Evolutionary conservation across 129 eudicot genomes (phyloP), one percentile per base, ranked within the genome.

Genomic region (Ambrosia artemisiifolia): DNA sequence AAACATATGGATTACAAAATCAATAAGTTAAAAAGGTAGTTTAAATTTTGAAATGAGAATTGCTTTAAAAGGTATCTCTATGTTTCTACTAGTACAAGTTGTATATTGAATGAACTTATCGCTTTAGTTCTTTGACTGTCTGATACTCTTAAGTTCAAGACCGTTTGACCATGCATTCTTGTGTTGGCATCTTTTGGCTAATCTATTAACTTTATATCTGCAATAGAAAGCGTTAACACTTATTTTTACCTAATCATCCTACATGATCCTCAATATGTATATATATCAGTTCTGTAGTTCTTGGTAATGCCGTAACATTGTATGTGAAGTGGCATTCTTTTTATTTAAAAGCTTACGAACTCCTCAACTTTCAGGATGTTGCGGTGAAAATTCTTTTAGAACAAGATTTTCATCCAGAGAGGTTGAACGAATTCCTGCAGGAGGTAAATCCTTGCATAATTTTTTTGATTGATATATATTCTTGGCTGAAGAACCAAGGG

Each of bases 361-460:
- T 63, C 54, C 51, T 47, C 49, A 38, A 48, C 65, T 79, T 78
- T 63, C 82, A 91, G 97, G 97, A 91, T 65, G 97, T 91, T 77
- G 97, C 97, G 5, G 97, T 91, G 50, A 91, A 91, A 79, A 88
- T 91, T 69, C 95, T 91, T 80, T 83, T 87, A 87, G 97, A 91
- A 69, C 95, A 85, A 80, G 97, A 91, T 69, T 85, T 91, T 63
- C 91, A 85, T 82, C 86, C 87, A 4, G 97, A 87, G 69, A 69
- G 88, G 43, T 79, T 81, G 71, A 87, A 84, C 64, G 97, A 91
- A 71, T 87, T 91, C 85, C 50, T 91, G 34, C 82, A 84, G 70
- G 97, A 91, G 91, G 97, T 83, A 49, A 40, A 76, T 18, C 19
- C 13, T 48, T 11, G 7, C 17, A 11, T 24, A 24, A 24, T 24